phyloP scores from a whole-genome alignment of 306 rosid species.

The Trifolium dubium region DNA sequence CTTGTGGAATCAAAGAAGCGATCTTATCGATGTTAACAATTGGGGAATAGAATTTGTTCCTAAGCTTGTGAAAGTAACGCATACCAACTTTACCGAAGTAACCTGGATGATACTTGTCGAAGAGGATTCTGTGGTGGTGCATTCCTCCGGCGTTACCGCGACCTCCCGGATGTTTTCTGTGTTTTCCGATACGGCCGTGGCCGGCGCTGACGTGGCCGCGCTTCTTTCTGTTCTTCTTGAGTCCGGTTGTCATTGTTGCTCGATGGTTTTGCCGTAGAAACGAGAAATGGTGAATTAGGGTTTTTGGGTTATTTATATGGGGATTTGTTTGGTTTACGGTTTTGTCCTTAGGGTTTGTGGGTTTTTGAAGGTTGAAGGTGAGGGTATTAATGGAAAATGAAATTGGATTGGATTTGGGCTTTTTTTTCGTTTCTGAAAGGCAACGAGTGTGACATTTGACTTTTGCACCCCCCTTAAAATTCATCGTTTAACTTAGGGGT shows the following conservation, averaged over 20 bases:
- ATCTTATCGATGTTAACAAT: constrained; percentile 83
- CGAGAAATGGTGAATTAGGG: constrained; percentile 18
- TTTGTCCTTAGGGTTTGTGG: constrained; percentile 49
- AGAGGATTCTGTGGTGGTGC: constrained; percentile 93
- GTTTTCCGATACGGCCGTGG: constrained; percentile 84
- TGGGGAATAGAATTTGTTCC: constrained; percentile 76
- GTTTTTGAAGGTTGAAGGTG: background rate
- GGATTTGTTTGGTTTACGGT: background rate
- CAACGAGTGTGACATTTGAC: background rate
- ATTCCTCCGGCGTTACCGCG: constrained; percentile 94
- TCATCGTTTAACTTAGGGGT: too few species aligned
- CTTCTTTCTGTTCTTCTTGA: constrained; percentile 97
- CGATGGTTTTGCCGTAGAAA: constrained; percentile 48
- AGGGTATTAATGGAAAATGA: constrained; percentile 10
- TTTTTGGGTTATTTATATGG: constrained; percentile 43
- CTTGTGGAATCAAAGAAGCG: constrained; percentile 75
- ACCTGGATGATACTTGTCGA: constrained; percentile 93
- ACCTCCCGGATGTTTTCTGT: constrained; percentile 90
- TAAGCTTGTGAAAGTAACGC: constrained; percentile 86
- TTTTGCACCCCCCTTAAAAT: too few species aligned
- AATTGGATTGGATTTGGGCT: background rate
- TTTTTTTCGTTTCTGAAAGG: background rate
- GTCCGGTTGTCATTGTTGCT: constrained; percentile 70
- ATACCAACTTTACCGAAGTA: constrained; percentile 89
- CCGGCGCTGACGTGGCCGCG: constrained; percentile 93